phyloP scores from a whole-genome alignment of 208 protist genomes.

The Trypanosoma vivax region DNA sequence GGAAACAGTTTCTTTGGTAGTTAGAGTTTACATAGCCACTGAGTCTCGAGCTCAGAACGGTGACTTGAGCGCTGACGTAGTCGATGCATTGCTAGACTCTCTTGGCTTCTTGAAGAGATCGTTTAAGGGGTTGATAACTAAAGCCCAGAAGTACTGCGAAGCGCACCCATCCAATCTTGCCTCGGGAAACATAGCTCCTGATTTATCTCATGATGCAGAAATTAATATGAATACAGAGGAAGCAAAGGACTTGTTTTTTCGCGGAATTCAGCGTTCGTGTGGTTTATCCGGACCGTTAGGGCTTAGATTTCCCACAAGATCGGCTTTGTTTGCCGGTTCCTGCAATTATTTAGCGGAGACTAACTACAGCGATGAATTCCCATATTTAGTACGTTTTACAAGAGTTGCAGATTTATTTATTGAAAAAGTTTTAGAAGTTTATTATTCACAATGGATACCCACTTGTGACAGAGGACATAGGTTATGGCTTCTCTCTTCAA shows the following conservation, averaged over 20 bases:
- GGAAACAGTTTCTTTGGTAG: slow-evolving; percentile 23
- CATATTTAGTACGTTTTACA: slow-evolving; percentile 37
- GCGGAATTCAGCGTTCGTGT: slow-evolving; percentile 22
- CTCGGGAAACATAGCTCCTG: neutral
- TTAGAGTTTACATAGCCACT: slow-evolving; percentile 24
- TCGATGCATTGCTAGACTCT: slow-evolving; percentile 2
- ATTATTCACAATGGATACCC: slow-evolving; percentile 55
- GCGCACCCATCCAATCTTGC: neutral
- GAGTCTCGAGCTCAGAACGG: slow-evolving; percentile 16
- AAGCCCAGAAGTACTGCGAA: slow-evolving; percentile 7
- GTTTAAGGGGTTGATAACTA: slow-evolving; percentile 12
- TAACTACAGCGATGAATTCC: slow-evolving; percentile 60
- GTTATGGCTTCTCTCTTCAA: slow-evolving; percentile 55
- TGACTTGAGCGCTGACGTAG: slow-evolving; percentile 3
- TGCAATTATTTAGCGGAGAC: no score
- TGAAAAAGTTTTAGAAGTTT: slow-evolving; percentile 28
- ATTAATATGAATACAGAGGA: slow-evolving; percentile 10
- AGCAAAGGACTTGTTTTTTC: slow-evolving; percentile 34
- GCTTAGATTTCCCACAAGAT: slow-evolving; percentile 32
- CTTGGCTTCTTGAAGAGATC: slow-evolving; percentile 10
- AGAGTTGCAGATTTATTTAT: slow-evolving; percentile 42
- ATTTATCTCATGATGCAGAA: neutral
- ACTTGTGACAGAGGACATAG: slow-evolving; percentile 57
- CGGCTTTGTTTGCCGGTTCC: no score
- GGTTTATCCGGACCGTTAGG: slow-evolving; percentile 15